Base-by-base conservation (phyloP, 2,329 filamentous ascomycete genomes). In the Zalaria sp. region DNA sequence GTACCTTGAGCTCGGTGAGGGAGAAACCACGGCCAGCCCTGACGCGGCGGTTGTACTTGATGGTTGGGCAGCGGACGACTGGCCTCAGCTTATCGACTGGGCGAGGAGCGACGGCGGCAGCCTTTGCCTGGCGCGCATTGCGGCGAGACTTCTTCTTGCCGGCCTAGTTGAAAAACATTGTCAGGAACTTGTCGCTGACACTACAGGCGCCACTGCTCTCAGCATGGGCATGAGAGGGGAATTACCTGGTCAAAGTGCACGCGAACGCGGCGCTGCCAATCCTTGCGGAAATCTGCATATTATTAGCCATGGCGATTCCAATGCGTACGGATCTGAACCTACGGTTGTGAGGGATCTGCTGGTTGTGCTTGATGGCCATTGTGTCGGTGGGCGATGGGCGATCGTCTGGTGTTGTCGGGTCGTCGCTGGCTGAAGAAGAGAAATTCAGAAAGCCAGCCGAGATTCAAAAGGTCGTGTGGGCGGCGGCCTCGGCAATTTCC, bases 161-260 rank as follows among this genome's bases (percentile, higher is more conserved):
- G 67, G 91, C 82, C 89, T 98, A 67, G 62, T 52, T 41, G 53
- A 54, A 45, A 37, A 39, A 44, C 42, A 44, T 51, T 49, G 55
- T 61, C 53, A 62, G 55, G 44, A 53, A 58, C 58, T 58, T 55
- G 56, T 47, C 56, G 42, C 38, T 42, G 53, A 49, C 49, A 54
- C 51, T 56, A 58, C 64, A 67, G 67, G 68, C 67, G 67, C 67
- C 66, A 64, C 66, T 64, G 58, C 66, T 68, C 67, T 70, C 66
- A 68, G 49, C 43, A 48, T 47, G 46, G 18, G 18, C 18, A 45
- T 60, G 63, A 68, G 60, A 66, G 66, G 70, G 69, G 65, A 69
- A 63, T 73, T 89, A 93, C 89, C 87, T 96, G 91, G 78, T 98
- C 87, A 76, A 98, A 98, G 79, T 98, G 91, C 72, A 85, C 84